Base-by-base conservation (phyloP, 768 basidiomycete genomes). In the Mycena albidolilacea region DNA sequence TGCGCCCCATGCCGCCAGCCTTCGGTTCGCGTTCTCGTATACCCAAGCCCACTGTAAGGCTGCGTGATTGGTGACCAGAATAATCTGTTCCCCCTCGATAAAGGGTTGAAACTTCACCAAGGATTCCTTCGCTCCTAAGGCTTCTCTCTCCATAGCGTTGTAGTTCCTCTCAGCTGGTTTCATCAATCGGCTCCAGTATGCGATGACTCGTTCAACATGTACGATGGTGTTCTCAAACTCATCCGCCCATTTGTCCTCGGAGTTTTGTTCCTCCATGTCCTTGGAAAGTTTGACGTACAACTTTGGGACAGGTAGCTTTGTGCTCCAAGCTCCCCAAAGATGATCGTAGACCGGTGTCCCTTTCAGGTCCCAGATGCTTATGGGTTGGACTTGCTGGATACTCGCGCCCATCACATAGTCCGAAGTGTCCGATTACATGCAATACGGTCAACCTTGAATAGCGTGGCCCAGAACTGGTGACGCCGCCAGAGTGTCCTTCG, bases 171-270 rank as follows among this genome's bases (percentile, higher is more conserved):
- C 54, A 1, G 19, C 9, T 7, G 7, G 11, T 4, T 30, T 8
- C 54, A 12, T 43, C 10, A 5, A 43, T 43, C 41, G 41, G 5
- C 6, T 30, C 30, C 54, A 55, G 10, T 55, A 55, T 0, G 62
- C 73, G 1, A 79, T 77, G 1, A 81, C 78, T 2, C 77, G 21
- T 68, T 81, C 80, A 1, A 79, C 73, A 52, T 69, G 54, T 1
- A 81, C 72, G 0, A 30, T 41, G 4, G 80, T 79, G 0, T 76
- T 73, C 19, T 78, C 69, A 5, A 55, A 69, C 12, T 30, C 30
- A 2, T 0, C 15, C 0, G 30, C 67, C 74, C 74, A 75, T 3
- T 9, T 30, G 5, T 61, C 69, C n/a, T 7, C 37, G n/a, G n/a
- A n/a, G n/a, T n/a, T 37, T 21, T 23, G 6, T 75, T 63, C 67